Base-by-base conservation (phyloP, 257 asterid genomes). In the Lantana camara region DNA sequence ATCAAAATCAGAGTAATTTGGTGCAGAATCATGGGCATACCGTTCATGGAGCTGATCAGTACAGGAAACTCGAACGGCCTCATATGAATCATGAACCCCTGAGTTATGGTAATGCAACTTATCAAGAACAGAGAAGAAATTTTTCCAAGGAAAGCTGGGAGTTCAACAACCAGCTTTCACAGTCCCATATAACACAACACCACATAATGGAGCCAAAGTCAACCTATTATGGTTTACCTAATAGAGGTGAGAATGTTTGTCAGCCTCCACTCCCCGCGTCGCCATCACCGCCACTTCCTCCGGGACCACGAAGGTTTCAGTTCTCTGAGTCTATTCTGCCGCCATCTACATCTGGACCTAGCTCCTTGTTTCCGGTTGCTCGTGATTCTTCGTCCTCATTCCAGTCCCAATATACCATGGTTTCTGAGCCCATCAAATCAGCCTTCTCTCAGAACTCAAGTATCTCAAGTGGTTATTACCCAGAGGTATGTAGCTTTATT, bases 261-360 rank as follows among this genome's bases (percentile, higher is more conserved):
- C 95, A 75, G 73, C 94, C 91, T 51, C 94, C 98, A 16, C 94
- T 88, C 40, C 96, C 91, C 41, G 52, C 77, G 20, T 81, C 94
- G 2, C 98, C 96, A 8, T 89, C 95, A 15, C 95, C 92, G 8
- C 87, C 95, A 3, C 82, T 79, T 55, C 91, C 90, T 0, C 60
- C 27, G 47, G 95, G 84, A 64, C 80, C 78, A 6, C 82, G 81
- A 4, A 76, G 70, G 67, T 77, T 45, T 32, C 75, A 37, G 48
- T 75, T 73, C 57, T 35, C 77, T 1, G 84, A 80, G 63, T 62
- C 64, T 4, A 70, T 62, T 48, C 75, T 72, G 56, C 65, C 81
- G n/a, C 71, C 77, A 23, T 76, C 88, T 69, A 75, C 81, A 38
- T 69, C 86, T 22, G 73, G 75, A 29, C 60, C 86, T 21, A 37